Percentiles rank a stretch among this genome's conserved stretches.
Conservation (phyloP, 306 rosid genomes). For the Neltuma alba region DNA sequence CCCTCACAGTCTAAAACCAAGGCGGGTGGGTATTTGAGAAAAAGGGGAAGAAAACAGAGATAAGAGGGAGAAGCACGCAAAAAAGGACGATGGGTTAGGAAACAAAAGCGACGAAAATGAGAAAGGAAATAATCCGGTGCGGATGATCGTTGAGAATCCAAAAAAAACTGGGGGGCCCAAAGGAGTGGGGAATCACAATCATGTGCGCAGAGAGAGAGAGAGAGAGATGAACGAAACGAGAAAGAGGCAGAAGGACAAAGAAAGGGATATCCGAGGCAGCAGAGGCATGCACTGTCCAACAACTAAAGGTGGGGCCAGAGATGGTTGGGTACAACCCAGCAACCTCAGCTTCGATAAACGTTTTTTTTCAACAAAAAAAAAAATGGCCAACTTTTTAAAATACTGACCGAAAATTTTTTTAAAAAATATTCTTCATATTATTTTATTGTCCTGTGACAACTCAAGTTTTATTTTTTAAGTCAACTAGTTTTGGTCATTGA, state of each 20-base stretch:
- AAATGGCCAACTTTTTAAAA: too few relatives aligned
- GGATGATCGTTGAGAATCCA: background rate
- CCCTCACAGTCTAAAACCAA: constrained; percentile 5
- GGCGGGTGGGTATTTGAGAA: background rate
- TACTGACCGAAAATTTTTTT: too few relatives aligned
- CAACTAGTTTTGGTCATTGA: too few relatives aligned
- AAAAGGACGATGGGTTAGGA: background rate
- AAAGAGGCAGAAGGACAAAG: background rate
- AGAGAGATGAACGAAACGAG: background rate
- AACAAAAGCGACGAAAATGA: background rate
- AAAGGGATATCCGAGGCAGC: background rate
- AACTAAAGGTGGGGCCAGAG: background rate
- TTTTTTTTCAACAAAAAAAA: too few relatives aligned
- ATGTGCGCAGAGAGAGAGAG: background rate
- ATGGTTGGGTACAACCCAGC: background rate
- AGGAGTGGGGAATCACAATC: background rate
- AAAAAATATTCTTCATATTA: too few relatives aligned
- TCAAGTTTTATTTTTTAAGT: too few relatives aligned
- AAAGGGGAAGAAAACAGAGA: background rate
- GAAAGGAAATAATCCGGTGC: background rate
- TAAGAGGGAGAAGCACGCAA: background rate
- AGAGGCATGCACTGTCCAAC: background rate
- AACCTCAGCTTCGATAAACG: background rate
- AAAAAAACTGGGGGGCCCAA: background rate
- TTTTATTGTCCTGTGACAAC: too few relatives aligned